These are phyloP conservation scores for Geum urbanum DNA, from an alignment of 306 rosid species.

Conservation along the genomic window DNA sequence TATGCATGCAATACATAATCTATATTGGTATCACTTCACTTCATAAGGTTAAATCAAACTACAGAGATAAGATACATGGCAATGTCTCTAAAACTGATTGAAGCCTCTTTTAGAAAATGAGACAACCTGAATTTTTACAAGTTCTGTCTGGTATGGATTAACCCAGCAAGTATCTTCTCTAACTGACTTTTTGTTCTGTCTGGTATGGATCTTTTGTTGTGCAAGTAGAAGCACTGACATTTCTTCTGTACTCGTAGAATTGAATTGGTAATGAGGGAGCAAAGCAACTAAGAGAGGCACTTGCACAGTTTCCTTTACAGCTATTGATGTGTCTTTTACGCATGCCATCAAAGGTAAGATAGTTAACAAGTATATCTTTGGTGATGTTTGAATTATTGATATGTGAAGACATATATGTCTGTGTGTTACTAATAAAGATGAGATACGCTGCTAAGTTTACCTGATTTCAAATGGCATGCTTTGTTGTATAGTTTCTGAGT, in stretches of 20 bases:
- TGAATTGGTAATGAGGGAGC: too few relatives aligned
- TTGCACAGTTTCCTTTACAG: slow-evolving; percentile 69
- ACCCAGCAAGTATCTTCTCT: too few relatives aligned
- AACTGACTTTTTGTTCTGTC: too few relatives aligned
- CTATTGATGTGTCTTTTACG: slow-evolving; percentile 92
- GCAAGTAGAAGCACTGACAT: too few relatives aligned
- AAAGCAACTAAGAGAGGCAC: too few relatives aligned
- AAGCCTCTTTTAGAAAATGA: slow-evolving; percentile 1
- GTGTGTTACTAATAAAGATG: not conserved
- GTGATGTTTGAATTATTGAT: not conserved
- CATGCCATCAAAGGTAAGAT: slow-evolving; percentile 77
- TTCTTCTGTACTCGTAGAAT: too few relatives aligned
- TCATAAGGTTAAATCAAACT: not conserved
- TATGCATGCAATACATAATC: not conserved
- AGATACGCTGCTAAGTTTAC: not conserved
- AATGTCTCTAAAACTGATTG: slow-evolving; percentile 14
- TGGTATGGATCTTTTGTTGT: too few relatives aligned
- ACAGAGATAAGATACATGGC: not conserved
- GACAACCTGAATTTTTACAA: not conserved
- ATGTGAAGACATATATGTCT: not conserved
- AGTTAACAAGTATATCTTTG: not conserved
- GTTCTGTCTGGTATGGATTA: too few relatives aligned
- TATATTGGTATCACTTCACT: not conserved
- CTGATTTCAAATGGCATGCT: not conserved
- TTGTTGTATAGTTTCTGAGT: not conserved